Evolutionary conservation across 1,284 basidiomycete genomes (phyloP), one percentile per base, ranked within the genome.

Genomic region (Leccinum fuscescens): DNA sequence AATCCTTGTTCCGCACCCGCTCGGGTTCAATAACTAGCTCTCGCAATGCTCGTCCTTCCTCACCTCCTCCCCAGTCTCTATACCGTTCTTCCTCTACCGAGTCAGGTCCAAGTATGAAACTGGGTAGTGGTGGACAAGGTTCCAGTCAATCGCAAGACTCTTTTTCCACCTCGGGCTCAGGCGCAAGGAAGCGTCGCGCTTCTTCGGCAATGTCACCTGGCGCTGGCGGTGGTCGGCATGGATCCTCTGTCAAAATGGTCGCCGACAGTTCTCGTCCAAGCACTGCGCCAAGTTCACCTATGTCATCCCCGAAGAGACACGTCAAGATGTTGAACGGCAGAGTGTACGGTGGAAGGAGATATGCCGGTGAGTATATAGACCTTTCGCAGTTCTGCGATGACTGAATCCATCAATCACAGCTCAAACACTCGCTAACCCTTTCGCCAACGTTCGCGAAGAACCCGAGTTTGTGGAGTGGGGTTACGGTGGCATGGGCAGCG

Each of bases 401-500:
- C 51, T 37, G 9, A 55, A 53, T 29, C 1, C 54, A 33, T 35
- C 12, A 0, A 20, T 44, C 2, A 52, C 20, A 59, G 65, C 67
- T 46, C 67, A 68, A 46, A 66, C 67, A 5, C 72, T 72, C 42
- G 69, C 73, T 3, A 82, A 85, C 65, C 83, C 77, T 0, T 86
- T 86, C 61, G 82, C 78, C 1, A 82, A 77, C 57, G 79, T 77
- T 12, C 77, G 77, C 6, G 82, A 86, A 49, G 78, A 92, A 37
- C 86, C 86, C 46, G 86, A 88, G 71, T 93, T 93, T 66, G 89
- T 92, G 27, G 90, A 92, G 71, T 93, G 90, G 90, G 90, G 90
- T 1, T 90, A 90, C 63, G 90, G 90, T 54, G 90, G 90, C 3
- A 92, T 92, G 90, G 90, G 90, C 29, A 85, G 82, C 56, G 87